phyloP scores from a whole-genome alignment of 768 basidiomycete species.

The Psilocybe sp. region DNA sequence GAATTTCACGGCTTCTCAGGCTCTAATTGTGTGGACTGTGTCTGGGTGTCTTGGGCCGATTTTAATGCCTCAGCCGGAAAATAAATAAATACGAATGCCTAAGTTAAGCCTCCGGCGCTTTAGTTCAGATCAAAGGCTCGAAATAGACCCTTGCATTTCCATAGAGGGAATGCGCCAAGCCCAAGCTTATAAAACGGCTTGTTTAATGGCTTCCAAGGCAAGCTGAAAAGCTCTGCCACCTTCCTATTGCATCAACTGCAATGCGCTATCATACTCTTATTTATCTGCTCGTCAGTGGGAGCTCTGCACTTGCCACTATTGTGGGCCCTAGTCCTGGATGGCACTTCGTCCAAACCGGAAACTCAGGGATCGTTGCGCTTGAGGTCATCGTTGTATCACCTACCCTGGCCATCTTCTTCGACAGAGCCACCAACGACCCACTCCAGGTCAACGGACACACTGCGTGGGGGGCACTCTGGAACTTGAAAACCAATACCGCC shows the following conservation, averaged over 20 bases:
- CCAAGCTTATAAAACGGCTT: too few species aligned
- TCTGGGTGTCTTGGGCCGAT: too few species aligned
- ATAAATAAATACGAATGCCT: too few species aligned
- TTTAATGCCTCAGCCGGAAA: too few species aligned
- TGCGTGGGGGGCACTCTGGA: constrained; percentile 42
- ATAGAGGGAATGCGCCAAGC: too few species aligned
- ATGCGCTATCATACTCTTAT: not conserved
- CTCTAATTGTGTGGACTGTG: too few species aligned
- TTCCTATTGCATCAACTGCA: not conserved
- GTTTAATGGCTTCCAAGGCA: too few species aligned
- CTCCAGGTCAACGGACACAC: constrained; percentile 36
- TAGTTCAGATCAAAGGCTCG: too few species aligned
- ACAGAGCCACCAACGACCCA: constrained; percentile 29
- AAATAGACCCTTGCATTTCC: too few species aligned
- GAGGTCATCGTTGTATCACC: constrained; percentile 22
- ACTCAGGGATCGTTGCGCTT: constrained; percentile 18
- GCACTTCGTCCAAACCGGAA: constrained; percentile 24
- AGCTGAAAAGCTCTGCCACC: too few species aligned
- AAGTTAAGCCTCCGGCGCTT: too few species aligned
- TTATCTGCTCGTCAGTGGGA: not conserved
- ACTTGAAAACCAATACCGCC: constrained; percentile 36
- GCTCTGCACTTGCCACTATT: constrained; percentile 3
- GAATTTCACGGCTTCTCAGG: too few species aligned
- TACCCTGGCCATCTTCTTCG: constrained; percentile 21
- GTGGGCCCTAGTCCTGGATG: constrained; percentile 9